These are phyloP conservation scores for Rubia tinctorum DNA, from an alignment of 305 asterid species.

Conservation along the genomic window DNA sequence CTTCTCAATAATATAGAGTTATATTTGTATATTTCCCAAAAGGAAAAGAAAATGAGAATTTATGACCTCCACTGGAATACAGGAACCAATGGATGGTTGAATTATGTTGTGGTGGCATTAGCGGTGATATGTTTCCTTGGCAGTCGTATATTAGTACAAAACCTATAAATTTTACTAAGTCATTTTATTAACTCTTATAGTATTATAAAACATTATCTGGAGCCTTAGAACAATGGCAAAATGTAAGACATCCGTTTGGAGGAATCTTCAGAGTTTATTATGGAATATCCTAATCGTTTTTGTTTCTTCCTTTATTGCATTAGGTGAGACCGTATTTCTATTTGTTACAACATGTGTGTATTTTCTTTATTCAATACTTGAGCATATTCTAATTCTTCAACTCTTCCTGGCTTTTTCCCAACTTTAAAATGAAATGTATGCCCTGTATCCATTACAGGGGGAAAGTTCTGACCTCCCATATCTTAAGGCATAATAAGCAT, in stretches of 20 bases:
- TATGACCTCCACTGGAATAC: too few relatives aligned
- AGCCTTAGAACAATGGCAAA: not conserved
- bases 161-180: too few relatives aligned
- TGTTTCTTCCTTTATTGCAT: not conserved
- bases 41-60: too few relatives aligned
- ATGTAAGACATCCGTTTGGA: slow-evolving; percentile 4
- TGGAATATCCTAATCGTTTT: not conserved
- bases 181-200: too few relatives aligned
- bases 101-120: too few relatives aligned
- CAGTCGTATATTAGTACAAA: too few relatives aligned
- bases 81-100: too few relatives aligned
- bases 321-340: not conserved
- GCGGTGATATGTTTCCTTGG: too few relatives aligned
- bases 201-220: too few relatives aligned
- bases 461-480: not conserved
- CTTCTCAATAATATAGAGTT: too few relatives aligned
- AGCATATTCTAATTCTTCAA: slow-evolving; percentile 1
- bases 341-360: not conserved
- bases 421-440: not conserved
- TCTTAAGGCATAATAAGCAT: too few relatives aligned
- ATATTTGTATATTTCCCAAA: too few relatives aligned
- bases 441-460: not conserved
- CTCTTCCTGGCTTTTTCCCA: not conserved
- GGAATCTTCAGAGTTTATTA: slow-evolving; percentile 11
- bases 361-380: not conserved